Percentiles rank a stretch among this genome's conserved stretches.
These are phyloP conservation scores for Aspergillus asperescens DNA, from an alignment of 495 filamentous ascomycete genomes.

Conservation along the genomic window DNA sequence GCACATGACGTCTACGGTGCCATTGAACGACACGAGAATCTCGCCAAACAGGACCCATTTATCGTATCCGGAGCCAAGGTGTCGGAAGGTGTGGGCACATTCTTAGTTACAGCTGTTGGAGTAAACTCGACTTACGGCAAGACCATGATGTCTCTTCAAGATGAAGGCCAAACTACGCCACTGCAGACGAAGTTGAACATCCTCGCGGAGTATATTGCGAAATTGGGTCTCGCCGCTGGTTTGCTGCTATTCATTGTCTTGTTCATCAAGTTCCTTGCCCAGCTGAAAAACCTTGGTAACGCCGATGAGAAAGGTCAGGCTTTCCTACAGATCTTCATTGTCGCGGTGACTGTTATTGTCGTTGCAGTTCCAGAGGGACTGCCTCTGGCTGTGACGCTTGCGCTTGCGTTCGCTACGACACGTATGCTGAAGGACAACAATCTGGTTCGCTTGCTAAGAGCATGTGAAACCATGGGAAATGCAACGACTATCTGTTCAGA, in stretches of 20 bases:
- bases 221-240: conserved; percentile 79
- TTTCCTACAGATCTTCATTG: conserved; percentile 91
- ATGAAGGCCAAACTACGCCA: conserved; percentile 89
- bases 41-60: conserved; percentile 88
- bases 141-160: conserved; percentile 88
- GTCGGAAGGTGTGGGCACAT: conserved; percentile 83
- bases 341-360: conserved; percentile 90
- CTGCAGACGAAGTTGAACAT: conserved; percentile 88
- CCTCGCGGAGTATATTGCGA: conserved; percentile 89
- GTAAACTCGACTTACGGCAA: conserved; percentile 86
- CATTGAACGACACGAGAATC: conserved; percentile 66
- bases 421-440: conserved; percentile 96
- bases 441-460: conserved; percentile 80
- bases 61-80: conserved; percentile 91
- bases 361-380: conserved; percentile 93
- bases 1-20: conserved; percentile 75
- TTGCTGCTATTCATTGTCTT: conserved; percentile 84
- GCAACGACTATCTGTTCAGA: conserved; percentile 95
- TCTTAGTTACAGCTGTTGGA: conserved; percentile 81
- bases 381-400: conserved; percentile 87
- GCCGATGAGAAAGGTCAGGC: conserved; percentile 75
- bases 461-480: conserved; percentile 99
- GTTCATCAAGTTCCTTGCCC: conserved; percentile 81
- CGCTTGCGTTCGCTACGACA: conserved; percentile 89
- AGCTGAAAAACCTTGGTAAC: conserved; percentile 49